Base-by-base conservation (phyloP, 2,329 filamentous ascomycete genomes). In the Aspergillus sp. region DNA sequence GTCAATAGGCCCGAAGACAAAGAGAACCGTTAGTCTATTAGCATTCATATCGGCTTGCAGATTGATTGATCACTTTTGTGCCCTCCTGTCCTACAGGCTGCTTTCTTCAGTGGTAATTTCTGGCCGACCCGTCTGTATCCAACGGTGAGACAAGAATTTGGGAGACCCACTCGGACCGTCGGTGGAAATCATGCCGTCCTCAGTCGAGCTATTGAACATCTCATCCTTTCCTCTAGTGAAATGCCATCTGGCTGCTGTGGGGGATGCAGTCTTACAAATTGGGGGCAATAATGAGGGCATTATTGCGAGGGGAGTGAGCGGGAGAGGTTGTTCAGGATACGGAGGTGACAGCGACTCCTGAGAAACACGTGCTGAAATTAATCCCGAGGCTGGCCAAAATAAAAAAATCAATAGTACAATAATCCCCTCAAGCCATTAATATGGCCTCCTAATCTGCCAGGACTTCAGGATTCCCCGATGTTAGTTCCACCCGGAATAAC, bases 101-200 rank as follows among this genome's bases (percentile, higher is more conserved):
- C n/a, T 50, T 50, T 28, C 30, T 50, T 28, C 28, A 30, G 28
- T 30, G 47, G 47, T 17, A 50, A 50, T 50, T 50, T 50, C 47
- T 50, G 47, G 25, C 47, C 47, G 47, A 28, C 47, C 47, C 47
- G 47, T 32, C 47, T 17, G 28, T n/a, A 50, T 50, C 47, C 25
- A n/a, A 50, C 47, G n/a, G 47, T 50, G 47, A 50, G 47, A 50
- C 47, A 50, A 25, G 47, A 10, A 50, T 50, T 32, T 30, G 23
- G n/a, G 15, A 9, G 47, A 30, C 47, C 47, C 47, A 50, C 47
- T 28, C n/a, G 47, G 28, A 19, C 15, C 47, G 25, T 10, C 47
- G 23, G 25, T 12, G 47, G 47, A 50, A n/a, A 17, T 30, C 25
- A 50, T 12, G 15, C 23, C 25, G 47, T 30, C 25, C n/a, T 28